Base-by-base conservation (phyloP, 2,329 filamentous ascomycete genomes). In the Colletotrichum eleusines region DNA sequence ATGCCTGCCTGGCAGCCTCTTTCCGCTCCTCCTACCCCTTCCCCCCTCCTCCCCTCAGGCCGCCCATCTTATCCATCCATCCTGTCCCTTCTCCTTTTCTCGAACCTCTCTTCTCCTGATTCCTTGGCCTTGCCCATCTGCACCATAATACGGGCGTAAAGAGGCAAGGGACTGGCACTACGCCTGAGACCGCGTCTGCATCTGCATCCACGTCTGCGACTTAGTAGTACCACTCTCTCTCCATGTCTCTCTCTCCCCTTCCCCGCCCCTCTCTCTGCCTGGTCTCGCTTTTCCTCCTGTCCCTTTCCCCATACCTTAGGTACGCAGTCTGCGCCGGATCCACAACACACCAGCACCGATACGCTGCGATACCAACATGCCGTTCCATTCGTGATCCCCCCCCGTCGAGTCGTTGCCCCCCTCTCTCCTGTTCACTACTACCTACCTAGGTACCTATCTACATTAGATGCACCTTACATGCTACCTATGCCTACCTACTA, bases 121-220 rank as follows among this genome's bases (percentile, higher is more conserved):
- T 53, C 33, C 60, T 46, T 50, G 51, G 63, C 57, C 44, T 58
- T 51, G 51, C 58, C 33, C n/a, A 63, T 63, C 53, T 50, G 51
- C 28, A 58, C 23, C 28, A 58, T 14, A 6, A 26, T 71, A 71
- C 68, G 68, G 64, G 68, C 68, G 64, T 71, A 71, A 40, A 33
- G 68, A 71, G 64, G 68, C 64, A 71, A 71, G 68, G 64, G 68
- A 71, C 64, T 58, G 54, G n/a, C 9, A 51, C 63, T 51, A 46
- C 63, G 57, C 54, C 63, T 68, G 58, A 59, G 50, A 64, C 60
- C 35, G 46, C 55, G 38, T 58, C 33, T 57, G 23, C 57, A 60
- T 60, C 40, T 60, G 58, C 58, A 61, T 23, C 44, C 48, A 12
- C 58, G 23, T 61, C 42, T 46, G 46, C 42, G n/a, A 61, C 33